Evolutionary conservation across 345 rosid species (phyloP), one percentile per base, ranked within the genome.

Genomic region (Moricandia arvensis): DNA sequence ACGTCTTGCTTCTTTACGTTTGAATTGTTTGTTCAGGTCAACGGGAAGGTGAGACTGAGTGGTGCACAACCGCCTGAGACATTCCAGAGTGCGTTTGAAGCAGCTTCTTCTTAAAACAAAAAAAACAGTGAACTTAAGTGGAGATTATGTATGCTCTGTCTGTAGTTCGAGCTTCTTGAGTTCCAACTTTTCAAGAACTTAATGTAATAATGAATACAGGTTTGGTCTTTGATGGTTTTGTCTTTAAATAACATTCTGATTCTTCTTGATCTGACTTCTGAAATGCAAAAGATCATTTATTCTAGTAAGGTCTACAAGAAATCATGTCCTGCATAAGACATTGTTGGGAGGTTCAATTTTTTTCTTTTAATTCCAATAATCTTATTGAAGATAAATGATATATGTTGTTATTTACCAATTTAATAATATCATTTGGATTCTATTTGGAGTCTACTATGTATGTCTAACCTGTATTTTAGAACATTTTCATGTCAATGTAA

Each of bases 31-130:
- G 34, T 71, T 73, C 93, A 94, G 99, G 83, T 95, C 54, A 90
- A 95, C 3, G 93, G 91, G 47, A 94, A 90, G 79, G 84, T 85
- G 54, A 75, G 82, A 78, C 54, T 95, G 69, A 90, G 90, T 6
- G 97, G 99, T 1, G 98, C 90, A 0, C 95, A 90, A 73, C 89
- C 24, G 6, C 83, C 92, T 0, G 99, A 91, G 77, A 85, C 75
- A 17, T 95, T 91, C 83, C 73, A 73, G 10, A 82, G 82, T 64
- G 93, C 93, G 72, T 91, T 91, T 62, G 80, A 87, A 77, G 86
- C 55, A 1, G 87, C 82, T 15, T 81, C 80, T 43, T 82, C 77
- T 30, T 84, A 63, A 85, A 21, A 12, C 41, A 21, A 21, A 37
- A 37, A 4, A 49, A 64, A 51, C 10, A 72, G 1, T 49, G 11